Conservation (phyloP, 1,139 yeast genomes). For the Diutina siamensis region DNA sequence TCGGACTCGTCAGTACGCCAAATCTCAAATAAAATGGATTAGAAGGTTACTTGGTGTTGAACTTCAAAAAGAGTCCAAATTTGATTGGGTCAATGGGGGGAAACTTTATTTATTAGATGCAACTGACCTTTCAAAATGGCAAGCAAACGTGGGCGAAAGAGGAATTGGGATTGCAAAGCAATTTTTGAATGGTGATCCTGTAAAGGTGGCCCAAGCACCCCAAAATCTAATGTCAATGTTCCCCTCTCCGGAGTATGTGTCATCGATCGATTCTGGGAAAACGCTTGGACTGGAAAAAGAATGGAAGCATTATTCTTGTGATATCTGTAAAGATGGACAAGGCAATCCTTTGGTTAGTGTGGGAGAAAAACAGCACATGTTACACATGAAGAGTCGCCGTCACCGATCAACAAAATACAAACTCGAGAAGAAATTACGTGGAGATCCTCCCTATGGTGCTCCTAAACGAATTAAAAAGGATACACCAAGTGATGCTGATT, state of each 20-base stretch:
- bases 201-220: slow-evolving; percentile 30
- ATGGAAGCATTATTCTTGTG: slow-evolving; percentile 67
- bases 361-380: slow-evolving; percentile 62
- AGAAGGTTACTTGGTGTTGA: slow-evolving; percentile 58
- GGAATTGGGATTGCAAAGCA: slow-evolving; percentile 41
- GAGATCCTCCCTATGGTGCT: background rate
- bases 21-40: slow-evolving; percentile 90
- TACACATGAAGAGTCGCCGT: slow-evolving; percentile 55
- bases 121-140: slow-evolving; percentile 56
- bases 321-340: slow-evolving; percentile 46
- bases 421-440: background rate
- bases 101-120: slow-evolving; percentile 65
- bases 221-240: slow-evolving; percentile 23
- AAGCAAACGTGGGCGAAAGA: slow-evolving; percentile 36
- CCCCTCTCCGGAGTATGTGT: slow-evolving; percentile 15
- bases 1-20: slow-evolving; percentile 79
- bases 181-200: slow-evolving; percentile 22
- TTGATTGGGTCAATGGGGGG: slow-evolving; percentile 45
- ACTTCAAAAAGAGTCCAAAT: slow-evolving; percentile 38
- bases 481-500: no score
- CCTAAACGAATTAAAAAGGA: background rate
- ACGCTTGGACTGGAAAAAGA: slow-evolving; percentile 26
- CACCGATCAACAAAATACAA: slow-evolving; percentile 22
- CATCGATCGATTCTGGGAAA: slow-evolving; percentile 23
- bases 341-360: slow-evolving; percentile 53